Percentiles rank a stretch among this genome's conserved stretches.
Conservation (phyloP, 805 yeast genomes). For the Wickerhamomyces sydowiorum region DNA sequence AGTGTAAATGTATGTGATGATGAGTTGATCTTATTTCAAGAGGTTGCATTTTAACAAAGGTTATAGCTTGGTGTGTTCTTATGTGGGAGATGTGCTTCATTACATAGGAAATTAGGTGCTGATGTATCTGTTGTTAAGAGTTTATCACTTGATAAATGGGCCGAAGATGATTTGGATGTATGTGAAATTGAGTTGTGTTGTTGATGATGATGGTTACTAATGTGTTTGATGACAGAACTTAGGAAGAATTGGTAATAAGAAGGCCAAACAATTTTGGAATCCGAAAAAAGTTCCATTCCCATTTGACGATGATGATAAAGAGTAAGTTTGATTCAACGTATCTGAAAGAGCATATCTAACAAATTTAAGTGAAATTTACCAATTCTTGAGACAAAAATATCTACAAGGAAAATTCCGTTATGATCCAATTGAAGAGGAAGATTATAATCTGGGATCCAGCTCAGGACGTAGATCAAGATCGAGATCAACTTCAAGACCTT, state of each 20-base stretch:
- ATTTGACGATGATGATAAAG: conserved; percentile 67
- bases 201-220: background rate
- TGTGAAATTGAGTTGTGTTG: conserved; percentile 13
- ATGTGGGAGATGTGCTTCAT: conserved; percentile 82
- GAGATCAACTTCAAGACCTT: conserved; percentile 11
- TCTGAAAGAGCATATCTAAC: background rate
- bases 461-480: conserved; percentile 14
- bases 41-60: too few species aligned
- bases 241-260: conserved; percentile 52
- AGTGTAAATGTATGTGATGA: conserved; percentile 21
- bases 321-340: conserved; percentile 5
- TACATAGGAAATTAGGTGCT: conserved; percentile 61
- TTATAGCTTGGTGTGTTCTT: conserved; percentile 65
- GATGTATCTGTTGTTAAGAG: conserved; percentile 65
- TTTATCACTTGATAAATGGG: conserved; percentile 69
- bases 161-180: conserved; percentile 43
- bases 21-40: too few species aligned
- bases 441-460: conserved; percentile 15
- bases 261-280: conserved; percentile 61
- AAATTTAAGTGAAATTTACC: conserved; percentile 35
- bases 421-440: conserved; percentile 23
- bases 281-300: conserved; percentile 65
- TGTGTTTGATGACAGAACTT: conserved; percentile 20
- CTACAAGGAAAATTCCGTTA: conserved; percentile 49
- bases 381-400: conserved; percentile 64